These are phyloP conservation scores for Lactarius deliciosus DNA, from an alignment of 768 basidiomycete genomes.

Conservation along the genomic window DNA sequence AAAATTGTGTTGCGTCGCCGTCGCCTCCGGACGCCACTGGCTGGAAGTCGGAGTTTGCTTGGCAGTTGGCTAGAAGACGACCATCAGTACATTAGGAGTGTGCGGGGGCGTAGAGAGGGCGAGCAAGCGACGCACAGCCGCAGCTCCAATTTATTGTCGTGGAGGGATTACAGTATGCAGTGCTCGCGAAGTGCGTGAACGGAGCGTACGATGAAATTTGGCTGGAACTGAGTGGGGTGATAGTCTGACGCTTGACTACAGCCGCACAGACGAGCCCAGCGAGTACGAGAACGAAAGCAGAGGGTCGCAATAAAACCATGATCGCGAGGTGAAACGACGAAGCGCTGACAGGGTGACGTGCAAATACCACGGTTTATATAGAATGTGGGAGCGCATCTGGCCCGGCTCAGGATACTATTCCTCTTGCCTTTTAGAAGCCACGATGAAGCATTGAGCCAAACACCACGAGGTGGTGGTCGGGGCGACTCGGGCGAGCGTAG, in stretches of 20 bases:
- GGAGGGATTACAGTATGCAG: slow-evolving; percentile 36
- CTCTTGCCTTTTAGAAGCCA: background rate
- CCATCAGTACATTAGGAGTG: background rate
- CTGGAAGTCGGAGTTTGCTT: slow-evolving; percentile 48
- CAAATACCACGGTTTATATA: background rate
- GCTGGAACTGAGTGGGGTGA: slow-evolving; percentile 31
- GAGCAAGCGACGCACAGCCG: slow-evolving; percentile 29
- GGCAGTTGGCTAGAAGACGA: slow-evolving; percentile 41
- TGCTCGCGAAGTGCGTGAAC: slow-evolving; percentile 35
- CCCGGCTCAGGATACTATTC: background rate
- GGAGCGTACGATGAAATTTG: slow-evolving; percentile 36
- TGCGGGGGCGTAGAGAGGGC: background rate
- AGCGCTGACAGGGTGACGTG: no score
- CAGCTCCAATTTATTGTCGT: slow-evolving; percentile 35
- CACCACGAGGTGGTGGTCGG: background rate
- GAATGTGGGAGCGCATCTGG: background rate
- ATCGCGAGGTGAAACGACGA: no score
- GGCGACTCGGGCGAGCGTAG: background rate
- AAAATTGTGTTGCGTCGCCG: slow-evolving; percentile 44
- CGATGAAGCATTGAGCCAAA: background rate
- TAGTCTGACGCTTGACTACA: slow-evolving; percentile 9
- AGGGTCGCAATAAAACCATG: slow-evolving; percentile 4
- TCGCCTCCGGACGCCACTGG: slow-evolving; percentile 51
- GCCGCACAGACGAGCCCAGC: background rate
- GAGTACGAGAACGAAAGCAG: background rate